Base-by-base conservation (phyloP, 1,284 basidiomycete species). In the Ceraceosorus guamensis region DNA sequence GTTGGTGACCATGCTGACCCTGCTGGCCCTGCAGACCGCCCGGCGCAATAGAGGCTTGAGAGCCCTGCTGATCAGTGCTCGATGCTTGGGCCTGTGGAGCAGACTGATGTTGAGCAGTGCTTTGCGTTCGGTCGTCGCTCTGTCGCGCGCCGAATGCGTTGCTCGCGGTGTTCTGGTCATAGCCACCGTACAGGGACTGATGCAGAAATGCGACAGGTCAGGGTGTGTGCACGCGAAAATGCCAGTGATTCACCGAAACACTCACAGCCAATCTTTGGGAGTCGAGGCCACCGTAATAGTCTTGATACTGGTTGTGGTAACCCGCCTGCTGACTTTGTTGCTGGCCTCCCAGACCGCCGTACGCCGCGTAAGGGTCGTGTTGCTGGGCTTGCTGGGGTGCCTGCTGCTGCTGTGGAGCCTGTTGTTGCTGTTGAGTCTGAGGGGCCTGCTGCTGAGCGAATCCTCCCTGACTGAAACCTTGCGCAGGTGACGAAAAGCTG, bases 281-380 rank as follows among this genome's bases (percentile, higher is more conserved):
- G 58, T 71, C 69, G 46, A 67, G 58, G 46, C 68, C 65, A 41
- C 65, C 70, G 59, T 73, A 75, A 54, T 60, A 60, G 54, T 60
- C 58, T 24, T 41, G 37, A n/a, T 8, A 41, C 48, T 55, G 33
- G 43, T 43, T 14, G 10, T 24, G 30, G 43, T 46, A 39, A 30
- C 54, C 37, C 33, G 18, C 34, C 32, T 16, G 14, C 55, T 52
- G 55, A 8, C 8, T 8, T 11, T 33, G 31, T 10, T 34, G 44
- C 39, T 50, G 48, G 35, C 51, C 43, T 39, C 34, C 14, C 37
- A 31, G 8, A 16, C 37, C 35, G 18, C n/a, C 30, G 39, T 10
- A 41, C 10, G 31, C 50, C 10, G 13, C n/a, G 41, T 50, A 66
- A 43, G 66, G 66, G 57, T 66, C 60, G 53, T 66, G 62, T 41